Conservation (phyloP, 225 moss, liverwort and hornwort genomes). For the Pseudoscleropodium purum region DNA sequence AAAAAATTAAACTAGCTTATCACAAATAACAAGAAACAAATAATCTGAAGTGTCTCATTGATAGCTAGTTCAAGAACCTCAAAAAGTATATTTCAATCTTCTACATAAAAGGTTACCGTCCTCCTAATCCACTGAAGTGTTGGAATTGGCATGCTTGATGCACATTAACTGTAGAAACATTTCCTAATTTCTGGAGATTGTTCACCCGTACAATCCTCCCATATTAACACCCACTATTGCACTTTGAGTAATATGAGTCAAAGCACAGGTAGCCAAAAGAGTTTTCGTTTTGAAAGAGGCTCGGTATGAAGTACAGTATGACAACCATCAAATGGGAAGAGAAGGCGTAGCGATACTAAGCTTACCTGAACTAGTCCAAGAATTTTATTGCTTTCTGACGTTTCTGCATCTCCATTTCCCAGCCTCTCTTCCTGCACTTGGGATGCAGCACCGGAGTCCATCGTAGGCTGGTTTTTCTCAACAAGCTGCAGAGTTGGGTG, state of each 20-base stretch:
- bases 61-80: background rate
- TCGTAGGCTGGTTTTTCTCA: conserved; percentile 5
- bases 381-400: background rate
- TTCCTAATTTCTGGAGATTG: background rate
- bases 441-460: background rate
- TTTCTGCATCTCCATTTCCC: background rate
- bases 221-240: background rate
- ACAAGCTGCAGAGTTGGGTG: conserved; percentile 27
- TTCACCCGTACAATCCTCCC: background rate
- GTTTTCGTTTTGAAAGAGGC: background rate
- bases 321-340: background rate
- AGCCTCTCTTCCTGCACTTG: background rate
- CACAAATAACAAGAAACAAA: background rate
- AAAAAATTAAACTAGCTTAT: background rate
- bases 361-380: conserved; percentile 3
- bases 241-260: background rate
- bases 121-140: background rate
- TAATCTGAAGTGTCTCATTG: background rate
- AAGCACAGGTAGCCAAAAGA: background rate
- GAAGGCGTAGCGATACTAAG: background rate
- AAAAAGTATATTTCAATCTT: background rate
- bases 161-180: background rate
- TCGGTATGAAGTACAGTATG: background rate
- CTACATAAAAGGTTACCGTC: background rate
- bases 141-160: background rate